Evolutionary conservation across 2,329 filamentous ascomycete genomes (phyloP), one percentile per base, ranked within the genome.

Genomic region (Alternaria metachromatica): DNA sequence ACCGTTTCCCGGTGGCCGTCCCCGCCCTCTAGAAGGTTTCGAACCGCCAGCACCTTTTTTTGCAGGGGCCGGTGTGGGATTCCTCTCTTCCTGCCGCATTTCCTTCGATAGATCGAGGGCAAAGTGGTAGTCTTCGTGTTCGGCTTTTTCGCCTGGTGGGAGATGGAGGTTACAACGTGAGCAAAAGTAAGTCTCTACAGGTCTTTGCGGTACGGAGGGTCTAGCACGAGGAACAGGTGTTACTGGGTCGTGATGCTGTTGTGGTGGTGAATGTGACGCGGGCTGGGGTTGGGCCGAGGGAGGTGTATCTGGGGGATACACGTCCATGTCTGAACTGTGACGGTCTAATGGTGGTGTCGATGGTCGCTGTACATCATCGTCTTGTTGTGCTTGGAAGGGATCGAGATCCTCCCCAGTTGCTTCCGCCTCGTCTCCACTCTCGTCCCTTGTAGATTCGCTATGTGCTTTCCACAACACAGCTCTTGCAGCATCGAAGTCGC

Each of bases 71-170:
- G 64, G 37, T 6, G 65, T 41, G 5, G 63, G 45, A 13, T 63
- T 73, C 11, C 73, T 71, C 8, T 78, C 75, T 53, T 78, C 72
- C 8, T 76, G 70, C 6, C 75, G 71, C 65, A 82, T 76, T 69
- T 90, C 85, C 61, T 89, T 86, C 68, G 94, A 90, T 28, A 99
- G 85, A 71, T 95, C 92, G 81, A 92, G 93, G 49, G 96, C 96
- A 81, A 97, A 91, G 81, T 99, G 96, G 90, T 94, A 98, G 79
- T 99, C 96, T 58, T 90, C 85, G 78, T 99, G 96, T 80, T 92
- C 94, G 68, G 89, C 87, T 70, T 87, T 86, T 60, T 90, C 87
- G 25, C 83, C 76, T 43, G 84, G 82, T 12, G 85, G 83, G 33
- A 96, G 83, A n/a, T 78, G 76, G 72, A 86, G 85, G 63, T 86